Percentiles rank a stretch among this genome's conserved stretches.
Evolutionary conservation across 2,329 filamentous ascomycete genomes (phyloP).

Genomic region (Sporothrix variecibatus): DNA sequence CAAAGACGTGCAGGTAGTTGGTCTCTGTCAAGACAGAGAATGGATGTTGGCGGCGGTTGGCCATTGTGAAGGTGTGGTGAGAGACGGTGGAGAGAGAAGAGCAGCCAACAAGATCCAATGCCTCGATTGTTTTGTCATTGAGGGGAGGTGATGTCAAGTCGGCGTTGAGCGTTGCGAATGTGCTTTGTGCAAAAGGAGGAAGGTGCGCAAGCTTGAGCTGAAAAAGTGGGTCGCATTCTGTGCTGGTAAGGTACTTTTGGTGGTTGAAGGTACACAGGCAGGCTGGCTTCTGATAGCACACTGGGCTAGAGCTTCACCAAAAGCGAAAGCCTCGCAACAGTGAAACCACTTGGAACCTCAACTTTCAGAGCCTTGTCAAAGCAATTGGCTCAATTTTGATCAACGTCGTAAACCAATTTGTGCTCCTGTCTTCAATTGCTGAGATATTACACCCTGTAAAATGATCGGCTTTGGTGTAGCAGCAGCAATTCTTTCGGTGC

Average conservation of each 20-base stretch:
- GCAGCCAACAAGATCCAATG: neutral
- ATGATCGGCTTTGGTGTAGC: neutral
- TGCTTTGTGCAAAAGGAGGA: neutral
- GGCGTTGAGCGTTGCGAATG: neutral
- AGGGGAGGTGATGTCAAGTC: neutral
- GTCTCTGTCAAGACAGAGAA: constrained; percentile 27
- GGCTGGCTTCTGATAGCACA: neutral
- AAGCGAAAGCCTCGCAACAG: neutral
- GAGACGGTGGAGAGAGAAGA: neutral
- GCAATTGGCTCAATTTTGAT: neutral
- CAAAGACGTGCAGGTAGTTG: constrained; percentile 24
- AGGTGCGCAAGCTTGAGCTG: constrained; percentile 1
- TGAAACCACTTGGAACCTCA: neutral
- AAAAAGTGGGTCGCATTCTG: neutral
- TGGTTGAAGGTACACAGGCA: neutral
- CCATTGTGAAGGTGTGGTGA: neutral
- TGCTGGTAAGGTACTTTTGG: neutral
- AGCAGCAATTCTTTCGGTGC: neutral
- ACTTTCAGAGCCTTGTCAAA: neutral
- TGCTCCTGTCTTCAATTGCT: neutral
- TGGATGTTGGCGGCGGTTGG: constrained; percentile 12
- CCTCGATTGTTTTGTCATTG: neutral
- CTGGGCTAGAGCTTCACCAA: neutral
- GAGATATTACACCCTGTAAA: neutral
- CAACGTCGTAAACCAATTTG: neutral